Evolutionary conservation across 805 yeast genomes (phyloP).

Genomic region (Schwanniomyces polymorphus): DNA sequence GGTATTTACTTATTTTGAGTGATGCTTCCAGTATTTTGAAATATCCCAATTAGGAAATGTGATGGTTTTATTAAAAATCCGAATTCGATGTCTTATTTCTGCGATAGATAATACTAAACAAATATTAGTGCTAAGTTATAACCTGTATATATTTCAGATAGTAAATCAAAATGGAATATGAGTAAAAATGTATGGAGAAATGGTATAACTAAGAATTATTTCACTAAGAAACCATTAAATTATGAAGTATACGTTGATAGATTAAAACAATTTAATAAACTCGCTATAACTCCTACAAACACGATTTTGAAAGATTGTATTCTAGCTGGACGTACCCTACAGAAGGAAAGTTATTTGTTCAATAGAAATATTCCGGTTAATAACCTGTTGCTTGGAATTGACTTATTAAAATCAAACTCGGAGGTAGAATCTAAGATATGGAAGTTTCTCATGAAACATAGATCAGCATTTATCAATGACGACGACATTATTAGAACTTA

Average conservation of each 20-base stretch:
- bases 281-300: not conserved
- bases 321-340: constrained; percentile 20
- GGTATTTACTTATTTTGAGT: not conserved
- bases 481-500: constrained; percentile 12
- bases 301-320: constrained; percentile 18
- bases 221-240: constrained; percentile 22
- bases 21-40: constrained; percentile 1
- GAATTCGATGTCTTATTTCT: not conserved
- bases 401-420: constrained; percentile 10
- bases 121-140: not conserved
- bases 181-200: not conserved
- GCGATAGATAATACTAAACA: no score
- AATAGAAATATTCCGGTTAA: not conserved
- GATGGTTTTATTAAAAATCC: constrained; percentile 2
- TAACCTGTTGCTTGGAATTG: constrained; percentile 11
- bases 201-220: not conserved
- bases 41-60: constrained; percentile 10
- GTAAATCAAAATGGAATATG: not conserved
- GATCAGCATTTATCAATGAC: not conserved
- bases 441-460: constrained; percentile 5
- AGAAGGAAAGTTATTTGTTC: constrained; percentile 6
- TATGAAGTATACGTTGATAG: constrained; percentile 23
- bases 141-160: not conserved
- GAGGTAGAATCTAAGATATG: constrained; percentile 14
- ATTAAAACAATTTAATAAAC: constrained; percentile 7